Evolutionary conservation across 352 stramenopile genomes (phyloP), one percentile per base, ranked within the genome.

Genomic region (Pythium phragmitis): DNA sequence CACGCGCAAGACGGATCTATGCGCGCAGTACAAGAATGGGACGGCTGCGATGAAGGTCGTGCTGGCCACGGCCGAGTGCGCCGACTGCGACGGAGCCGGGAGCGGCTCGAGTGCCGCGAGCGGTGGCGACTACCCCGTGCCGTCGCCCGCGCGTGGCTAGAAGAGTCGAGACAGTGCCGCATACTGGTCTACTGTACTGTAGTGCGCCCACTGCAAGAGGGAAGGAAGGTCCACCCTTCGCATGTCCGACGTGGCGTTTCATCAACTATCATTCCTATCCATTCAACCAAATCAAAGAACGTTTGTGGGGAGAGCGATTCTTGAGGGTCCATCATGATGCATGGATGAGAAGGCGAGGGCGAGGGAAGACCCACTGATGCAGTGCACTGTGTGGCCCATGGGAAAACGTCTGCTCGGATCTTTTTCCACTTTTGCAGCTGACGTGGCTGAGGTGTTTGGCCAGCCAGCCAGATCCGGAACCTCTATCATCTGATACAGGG

Each of bases 61-160:
- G 56, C 49, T 89, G 43, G 71, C 65, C 12, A 75, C 85, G 50
- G 75, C 82, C 30, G 82, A 88, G 57, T 91, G 82, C 72, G 47
- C 65, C 0, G 12, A 39, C 43, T 58, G 76, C 26, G 41, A 43
- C 16, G 55, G 58, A 7, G 34, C 43, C 21, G 21, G 21, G 21
- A 21, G 21, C 21, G 21, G 11, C 7, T 39, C 7, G 34, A 39
- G 34, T 11, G 34, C 34, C 34, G 3, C 4, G 34, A 39, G 11
- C 26, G 26, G 4, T 30, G 26, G 26, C 26, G 26, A 30, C 26
- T 30, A 30, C 26, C 26, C 26, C 26, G 26, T 30, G 26, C 26
- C 26, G 26, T 30, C 26, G 26, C 26, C 26, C 26, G 26, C 26
- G 26, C 26, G 26, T 30, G 26, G 26, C 26, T 30, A 30, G 26